Conservation (phyloP, 2,329 filamentous ascomycete species). For the Pseudogymnoascus sp. region DNA sequence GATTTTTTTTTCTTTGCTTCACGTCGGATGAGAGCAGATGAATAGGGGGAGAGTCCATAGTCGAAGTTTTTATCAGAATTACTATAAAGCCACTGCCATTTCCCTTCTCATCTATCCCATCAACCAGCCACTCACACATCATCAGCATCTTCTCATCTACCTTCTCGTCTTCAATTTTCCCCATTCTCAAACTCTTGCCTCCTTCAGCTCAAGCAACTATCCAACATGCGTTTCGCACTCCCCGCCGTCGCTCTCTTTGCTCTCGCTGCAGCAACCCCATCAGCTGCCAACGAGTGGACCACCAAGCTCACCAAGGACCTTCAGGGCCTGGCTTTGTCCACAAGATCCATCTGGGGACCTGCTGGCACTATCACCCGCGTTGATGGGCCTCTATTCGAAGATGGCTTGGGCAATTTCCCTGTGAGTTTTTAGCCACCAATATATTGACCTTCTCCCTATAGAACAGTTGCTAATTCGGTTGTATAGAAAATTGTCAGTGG, state of each 20-base stretch:
- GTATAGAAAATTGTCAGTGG: constrained; percentile 2
- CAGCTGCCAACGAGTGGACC: background rate
- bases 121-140: background rate
- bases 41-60: background rate
- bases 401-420: background rate
- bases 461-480: background rate
- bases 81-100: background rate
- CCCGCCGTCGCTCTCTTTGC: background rate
- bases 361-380: background rate
- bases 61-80: background rate
- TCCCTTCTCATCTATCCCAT: background rate
- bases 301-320: background rate
- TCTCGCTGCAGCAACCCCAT: background rate
- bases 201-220: background rate
- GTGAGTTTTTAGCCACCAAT: background rate
- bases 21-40: background rate
- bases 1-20: background rate
- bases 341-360: constrained; percentile 1
- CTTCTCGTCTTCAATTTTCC: background rate
- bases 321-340: background rate
- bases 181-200: background rate
- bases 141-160: background rate
- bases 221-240: background rate
- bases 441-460: background rate
- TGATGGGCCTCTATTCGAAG: background rate